Evolutionary conservation across 495 filamentous ascomycete species (phyloP), one percentile per base, ranked within the genome.

Genomic region (Hypomontagnella monticulosa): DNA sequence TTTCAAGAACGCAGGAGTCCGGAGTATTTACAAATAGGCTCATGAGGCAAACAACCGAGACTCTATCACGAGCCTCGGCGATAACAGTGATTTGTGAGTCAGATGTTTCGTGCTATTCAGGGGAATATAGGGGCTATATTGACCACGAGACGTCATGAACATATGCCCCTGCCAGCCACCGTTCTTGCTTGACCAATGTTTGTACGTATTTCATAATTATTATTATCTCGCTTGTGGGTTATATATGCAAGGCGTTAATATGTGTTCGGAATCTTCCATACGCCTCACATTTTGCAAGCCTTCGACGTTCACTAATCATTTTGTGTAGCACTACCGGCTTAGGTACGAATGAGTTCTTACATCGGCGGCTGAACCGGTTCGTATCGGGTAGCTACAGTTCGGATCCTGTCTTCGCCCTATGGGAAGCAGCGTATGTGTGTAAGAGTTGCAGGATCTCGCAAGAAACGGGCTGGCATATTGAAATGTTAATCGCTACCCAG

Each of bases 341-440:
- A 30, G 30, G 38, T 6, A 19, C 44, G 15, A 34, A 19, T 38
- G 15, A 34, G 16, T 14, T 58, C 20, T 33, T 40, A 18, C 9
- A 33, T 48, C 20, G 50, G 36, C 27, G 6, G 48, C 23, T 9
- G 52, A 20, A 15, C 27, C 40, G 23, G 42, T 44, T 30, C 30
- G 53, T 27, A 53, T 59, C 65, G 65, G 65, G 16, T 63, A 34
- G 53, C 18, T 37, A 50, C 59, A 68, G 42, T 34, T 63, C 65
- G 65, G 65, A 68, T 68, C 59, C 54, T 56, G 65, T 44, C 59
- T 56, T 62, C 43, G 43, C 38, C 65, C 54, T 51, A 68, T 68
- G 38, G 37, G 49, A 54, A 60, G 50, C 15, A 8, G 65, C 15
- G 15, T 47, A 32, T 23, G 16, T 48, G 34, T 23, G 16, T 48